Evolutionary conservation across 805 yeast genomes (phyloP).

Genomic region (Barnettozyma salicaria): DNA sequence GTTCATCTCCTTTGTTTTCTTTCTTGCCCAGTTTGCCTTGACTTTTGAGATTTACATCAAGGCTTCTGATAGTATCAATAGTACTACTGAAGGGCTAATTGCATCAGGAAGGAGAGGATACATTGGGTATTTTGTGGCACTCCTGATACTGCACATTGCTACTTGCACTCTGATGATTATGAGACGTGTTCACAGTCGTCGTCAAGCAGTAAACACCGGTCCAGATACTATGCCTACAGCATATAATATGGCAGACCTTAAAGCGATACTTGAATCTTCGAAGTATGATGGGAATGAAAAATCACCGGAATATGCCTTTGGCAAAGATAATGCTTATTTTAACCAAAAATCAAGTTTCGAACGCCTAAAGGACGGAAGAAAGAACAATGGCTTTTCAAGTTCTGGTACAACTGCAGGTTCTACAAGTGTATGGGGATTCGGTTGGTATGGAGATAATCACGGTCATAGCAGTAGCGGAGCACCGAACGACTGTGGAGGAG

Average conservation of each 20-base stretch:
- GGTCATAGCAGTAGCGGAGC: background rate
- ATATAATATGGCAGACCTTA: no score
- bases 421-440: background rate
- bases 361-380: no score
- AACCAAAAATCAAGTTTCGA: no score
- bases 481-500: background rate
- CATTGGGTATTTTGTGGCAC: slow-evolving; percentile 4
- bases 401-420: no score
- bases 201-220: background rate
- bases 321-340: no score
- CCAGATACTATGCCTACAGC: no score
- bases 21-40: slow-evolving; percentile 4
- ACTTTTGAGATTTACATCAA: background rate
- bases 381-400: no score
- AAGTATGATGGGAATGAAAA: no score
- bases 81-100: background rate
- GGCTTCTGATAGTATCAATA: slow-evolving; percentile 1
- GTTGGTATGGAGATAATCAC: background rate
- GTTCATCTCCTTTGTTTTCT: slow-evolving; percentile 3
- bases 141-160: background rate
- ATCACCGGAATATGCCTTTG: no score
- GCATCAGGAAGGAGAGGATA: background rate
- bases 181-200: background rate
- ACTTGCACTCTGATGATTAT: background rate
- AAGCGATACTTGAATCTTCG: no score